A percentile compares a stretch with the other conserved stretches of the same genome.
Evolutionary conservation across 371 early-diverging fungal genomes (phyloP).

Genomic region (Mucor circinelloides): DNA sequence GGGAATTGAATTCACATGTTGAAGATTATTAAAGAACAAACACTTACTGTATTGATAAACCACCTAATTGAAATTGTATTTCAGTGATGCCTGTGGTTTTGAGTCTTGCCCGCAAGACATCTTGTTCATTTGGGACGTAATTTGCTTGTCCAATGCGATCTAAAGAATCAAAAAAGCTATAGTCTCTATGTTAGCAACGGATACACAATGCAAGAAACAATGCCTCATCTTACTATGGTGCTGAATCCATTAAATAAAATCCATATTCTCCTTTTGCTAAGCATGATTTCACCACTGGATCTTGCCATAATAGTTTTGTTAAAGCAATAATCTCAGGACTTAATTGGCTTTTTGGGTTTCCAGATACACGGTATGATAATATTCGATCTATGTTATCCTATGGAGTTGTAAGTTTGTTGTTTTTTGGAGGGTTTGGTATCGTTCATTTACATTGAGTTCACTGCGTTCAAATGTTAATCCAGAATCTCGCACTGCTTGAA

Average conservation of each 20-base stretch:
- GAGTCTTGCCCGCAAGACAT: slow-evolving; percentile 81
- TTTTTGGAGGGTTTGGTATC: not conserved
- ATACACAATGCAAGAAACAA: not conserved
- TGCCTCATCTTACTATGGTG: slow-evolving; percentile 47
- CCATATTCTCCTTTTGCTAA: slow-evolving; percentile 61
- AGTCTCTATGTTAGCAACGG: not conserved
- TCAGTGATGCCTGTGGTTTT: slow-evolving; percentile 88
- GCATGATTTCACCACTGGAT: slow-evolving; percentile 59
- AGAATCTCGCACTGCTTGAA: slow-evolving; percentile 57
- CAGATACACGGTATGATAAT: slow-evolving; percentile 26
- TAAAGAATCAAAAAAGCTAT: slow-evolving; percentile 62
- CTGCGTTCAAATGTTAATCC: slow-evolving; percentile 3
- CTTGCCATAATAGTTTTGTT: slow-evolving; percentile 69
- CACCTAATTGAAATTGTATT: slow-evolving; percentile 74
- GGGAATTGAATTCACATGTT: slow-evolving; percentile 2
- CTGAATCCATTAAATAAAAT: slow-evolving; percentile 85
- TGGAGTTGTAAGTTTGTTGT: not conserved
- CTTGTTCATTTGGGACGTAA: slow-evolving; percentile 65
- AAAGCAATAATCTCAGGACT: slow-evolving; percentile 61
- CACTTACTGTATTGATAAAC: slow-evolving; percentile 62
- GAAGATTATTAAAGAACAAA: not conserved
- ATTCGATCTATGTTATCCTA: slow-evolving; percentile 20
- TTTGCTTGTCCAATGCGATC: slow-evolving; percentile 59
- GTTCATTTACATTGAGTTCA: slow-evolving; percentile 11
- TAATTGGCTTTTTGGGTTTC: slow-evolving; percentile 31